Base-by-base conservation (phyloP, 2,329 filamentous ascomycete species). In the Thermomyces lanuginosus region DNA sequence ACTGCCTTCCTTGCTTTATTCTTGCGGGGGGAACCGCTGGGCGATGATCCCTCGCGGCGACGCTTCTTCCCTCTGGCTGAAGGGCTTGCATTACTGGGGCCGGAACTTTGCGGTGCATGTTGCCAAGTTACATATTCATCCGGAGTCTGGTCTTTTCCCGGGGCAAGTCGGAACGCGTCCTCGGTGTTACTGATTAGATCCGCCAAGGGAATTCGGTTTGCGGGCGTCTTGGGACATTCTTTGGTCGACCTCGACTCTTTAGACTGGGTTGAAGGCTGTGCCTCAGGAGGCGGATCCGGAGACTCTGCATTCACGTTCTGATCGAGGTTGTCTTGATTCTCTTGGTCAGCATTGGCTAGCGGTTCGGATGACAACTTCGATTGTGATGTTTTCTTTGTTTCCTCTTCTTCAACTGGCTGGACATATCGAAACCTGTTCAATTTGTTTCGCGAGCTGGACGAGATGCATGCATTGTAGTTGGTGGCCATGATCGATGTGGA, bases 1-100 rank as follows among this genome's bases (percentile, higher is more conserved):
- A 51, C 51, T 24, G 48, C 49, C 3, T 56, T 54, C 17, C 39
- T 43, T 24, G 48, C 50, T 3, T 54, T 54, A 8, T 44, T 45
- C 17, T 51, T 50, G 17, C 65, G 62, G 1, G 79, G 76, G 2
- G 78, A 83, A 4, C 72, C 73, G 2, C 64, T 54, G 1, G 78
- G 77, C 1, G 79, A 83, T 8, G 77, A 81, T 52, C 76, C 83
- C n/a, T n/a, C n/a, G 38, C 71, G 66, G 9, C 74, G 71, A 30
- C 79, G 66, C 48, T 83, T 84, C 38, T 61, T 67, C 34, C 61
- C 60, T 41, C 50, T 33, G 30, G 50, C 46, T 24, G 46, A 48
- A 9, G 65, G 38, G 42, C 55, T 53, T 56, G 55, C 49, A 58
- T 64, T 34, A 27, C 49, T 45, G 3, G 45, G 41, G 28, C 53